Conservation (phyloP, 495 filamentous ascomycete genomes). For the Aspergillus nanangensis region DNA sequence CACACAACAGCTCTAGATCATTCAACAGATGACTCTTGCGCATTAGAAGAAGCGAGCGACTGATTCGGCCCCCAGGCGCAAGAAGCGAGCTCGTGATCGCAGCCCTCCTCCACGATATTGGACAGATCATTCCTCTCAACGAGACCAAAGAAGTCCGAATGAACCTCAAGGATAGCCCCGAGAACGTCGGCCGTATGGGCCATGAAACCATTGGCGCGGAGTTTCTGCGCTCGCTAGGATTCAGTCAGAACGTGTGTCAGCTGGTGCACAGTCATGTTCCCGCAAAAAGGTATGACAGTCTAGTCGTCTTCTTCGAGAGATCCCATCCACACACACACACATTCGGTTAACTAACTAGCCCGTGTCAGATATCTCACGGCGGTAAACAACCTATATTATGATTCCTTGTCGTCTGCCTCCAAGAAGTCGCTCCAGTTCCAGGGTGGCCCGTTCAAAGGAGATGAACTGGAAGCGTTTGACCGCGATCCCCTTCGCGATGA, state of each 20-base stretch:
- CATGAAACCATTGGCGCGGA: slow-evolving; percentile 39
- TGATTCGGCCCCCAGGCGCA: too few relatives aligned
- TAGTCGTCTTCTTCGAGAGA: background rate
- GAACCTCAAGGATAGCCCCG: slow-evolving; percentile 17
- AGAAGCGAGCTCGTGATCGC: slow-evolving; percentile 35
- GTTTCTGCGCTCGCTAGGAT: slow-evolving; percentile 34
- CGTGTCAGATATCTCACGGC: slow-evolving; percentile 33
- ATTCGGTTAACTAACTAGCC: background rate
- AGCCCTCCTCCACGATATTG: slow-evolving; percentile 42
- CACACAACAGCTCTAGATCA: too few relatives aligned
- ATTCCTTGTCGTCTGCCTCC: slow-evolving; percentile 32
- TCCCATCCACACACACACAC: background rate
- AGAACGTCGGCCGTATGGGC: slow-evolving; percentile 37
- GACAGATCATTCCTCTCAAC: slow-evolving; percentile 34
- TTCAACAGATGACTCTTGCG: too few relatives aligned
- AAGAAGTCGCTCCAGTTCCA: slow-evolving; percentile 38
- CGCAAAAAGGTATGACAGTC: slow-evolving; percentile 38
- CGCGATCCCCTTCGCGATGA: slow-evolving; percentile 29
- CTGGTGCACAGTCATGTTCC: slow-evolving; percentile 42
- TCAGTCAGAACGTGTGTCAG: slow-evolving; percentile 30
- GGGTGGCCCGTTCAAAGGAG: slow-evolving; percentile 37
- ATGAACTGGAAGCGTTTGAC: slow-evolving; percentile 24
- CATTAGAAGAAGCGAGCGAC: too few relatives aligned
- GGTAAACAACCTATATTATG: slow-evolving; percentile 30
- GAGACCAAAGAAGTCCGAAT: slow-evolving; percentile 26